Evolutionary conservation across 225 moss, liverwort and hornwort genomes (phyloP), one percentile per base, ranked within the genome.

Genomic region (Anthoceros angustus): DNA sequence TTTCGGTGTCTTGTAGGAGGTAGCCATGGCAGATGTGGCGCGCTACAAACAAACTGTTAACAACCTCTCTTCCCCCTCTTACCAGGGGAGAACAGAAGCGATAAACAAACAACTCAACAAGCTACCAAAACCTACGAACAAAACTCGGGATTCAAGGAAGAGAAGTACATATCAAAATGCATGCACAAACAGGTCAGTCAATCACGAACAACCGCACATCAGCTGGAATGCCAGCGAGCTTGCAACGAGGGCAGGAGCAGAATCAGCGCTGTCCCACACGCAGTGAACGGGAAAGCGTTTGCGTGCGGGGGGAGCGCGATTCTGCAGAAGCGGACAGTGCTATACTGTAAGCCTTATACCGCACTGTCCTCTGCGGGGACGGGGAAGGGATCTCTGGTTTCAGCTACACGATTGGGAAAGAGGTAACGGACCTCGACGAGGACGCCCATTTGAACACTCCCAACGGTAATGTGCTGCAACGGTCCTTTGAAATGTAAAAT

Each of bases 391-490:
- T n/a, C n/a, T n/a, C n/a, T n/a, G n/a, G n/a, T n/a, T n/a, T n/a
- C n/a, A n/a, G n/a, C n/a, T n/a, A n/a, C n/a, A n/a, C n/a, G n/a
- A n/a, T n/a, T n/a, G n/a, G n/a, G n/a, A n/a, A n/a, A n/a, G n/a
- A n/a, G n/a, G n/a, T n/a, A n/a, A n/a, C n/a, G n/a, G n/a, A n/a
- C n/a, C n/a, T n/a, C n/a, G n/a, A n/a, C n/a, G n/a, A n/a, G n/a
- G n/a, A n/a, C n/a, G n/a, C 14, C 14, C 5, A 7, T 50, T 50
- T 50, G 49, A 50, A 50, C 8, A 45, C 16, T 14, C 4, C 49
- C 49, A 50, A 50, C 49, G 49, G 49, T 50, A 8, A 50, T 50
- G 49, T 50, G n/a, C 20, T 50, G 16, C 49, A 50, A 50, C 49
- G 49, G 49, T 50, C 49, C 49, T 14, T 50, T 50, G 4, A n/a